These are phyloP conservation scores for Yarrowia osloensis DNA, from an alignment of 805 yeast genomes.

Conservation along the genomic window DNA sequence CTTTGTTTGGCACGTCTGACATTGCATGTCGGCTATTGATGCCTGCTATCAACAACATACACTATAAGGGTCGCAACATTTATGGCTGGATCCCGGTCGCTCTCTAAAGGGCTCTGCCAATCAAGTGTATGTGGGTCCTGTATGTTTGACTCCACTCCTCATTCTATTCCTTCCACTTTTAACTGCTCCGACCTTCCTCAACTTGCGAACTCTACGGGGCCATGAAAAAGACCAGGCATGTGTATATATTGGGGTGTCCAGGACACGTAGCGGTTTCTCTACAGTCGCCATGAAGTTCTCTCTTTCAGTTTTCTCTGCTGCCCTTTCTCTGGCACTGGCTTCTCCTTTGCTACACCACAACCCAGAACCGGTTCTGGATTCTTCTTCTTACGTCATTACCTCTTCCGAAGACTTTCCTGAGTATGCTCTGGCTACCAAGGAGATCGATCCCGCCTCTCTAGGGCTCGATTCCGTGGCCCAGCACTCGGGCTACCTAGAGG, in stretches of 20 bases:
- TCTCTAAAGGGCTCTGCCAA: not conserved
- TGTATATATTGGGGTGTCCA: not conserved
- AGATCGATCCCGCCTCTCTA: conserved; percentile 45
- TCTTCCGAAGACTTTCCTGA: conserved; percentile 2
- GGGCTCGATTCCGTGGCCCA: conserved; percentile 78
- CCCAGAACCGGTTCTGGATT: not conserved
- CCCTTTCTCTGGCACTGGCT: conserved; percentile 20
- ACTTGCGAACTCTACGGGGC: not conserved
- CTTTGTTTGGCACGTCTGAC: too few species aligned
- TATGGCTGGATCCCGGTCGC: not conserved
- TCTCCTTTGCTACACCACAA: conserved; percentile 12
- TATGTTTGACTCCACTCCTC: not conserved
- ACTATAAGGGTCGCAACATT: not conserved
- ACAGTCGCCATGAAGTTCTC: conserved; percentile 26
- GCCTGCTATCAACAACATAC: not conserved
- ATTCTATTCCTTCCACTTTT: not conserved
- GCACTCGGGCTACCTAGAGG: conserved; percentile 79
- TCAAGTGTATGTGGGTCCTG: not conserved
- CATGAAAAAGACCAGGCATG: not conserved
- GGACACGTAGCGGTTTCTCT: not conserved
- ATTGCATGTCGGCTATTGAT: not conserved
- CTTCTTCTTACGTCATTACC: not conserved
- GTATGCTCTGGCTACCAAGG: conserved; percentile 9
- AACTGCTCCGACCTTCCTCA: conserved; percentile 2
- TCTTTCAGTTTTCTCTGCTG: conserved; percentile 1